Percentiles rank a stretch among this genome's conserved stretches.
Conservation (phyloP, 305 asterid species). For the Plantago coronopus region DNA sequence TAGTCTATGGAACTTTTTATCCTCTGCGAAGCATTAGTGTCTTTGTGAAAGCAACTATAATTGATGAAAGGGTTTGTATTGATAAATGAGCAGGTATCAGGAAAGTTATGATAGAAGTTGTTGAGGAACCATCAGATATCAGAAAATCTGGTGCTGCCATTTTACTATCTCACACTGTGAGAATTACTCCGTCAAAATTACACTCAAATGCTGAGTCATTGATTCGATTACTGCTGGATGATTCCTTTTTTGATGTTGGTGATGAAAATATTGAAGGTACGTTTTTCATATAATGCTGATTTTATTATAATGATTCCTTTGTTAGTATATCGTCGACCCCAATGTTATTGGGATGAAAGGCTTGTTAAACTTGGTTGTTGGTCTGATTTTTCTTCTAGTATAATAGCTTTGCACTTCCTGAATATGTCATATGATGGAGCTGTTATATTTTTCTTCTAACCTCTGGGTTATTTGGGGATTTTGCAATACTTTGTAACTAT, state of each 20-base stretch:
- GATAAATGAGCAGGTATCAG: slow-evolving; percentile 49
- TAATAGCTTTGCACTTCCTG: not conserved
- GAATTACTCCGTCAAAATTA: slow-evolving; percentile 66
- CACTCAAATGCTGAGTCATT: slow-evolving; percentile 63
- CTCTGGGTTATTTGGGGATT: not conserved
- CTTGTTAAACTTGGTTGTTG: too few species aligned
- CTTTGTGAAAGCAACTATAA: too few species aligned
- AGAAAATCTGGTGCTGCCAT: slow-evolving; percentile 63
- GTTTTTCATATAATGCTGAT: slow-evolving; percentile 2
- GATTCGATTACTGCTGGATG: slow-evolving; percentile 51
- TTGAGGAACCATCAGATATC: slow-evolving; percentile 52
- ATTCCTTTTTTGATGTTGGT: slow-evolving; percentile 42
- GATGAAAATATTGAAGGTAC: slow-evolving; percentile 55
- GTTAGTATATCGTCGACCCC: too few species aligned
- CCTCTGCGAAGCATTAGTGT: not conserved
- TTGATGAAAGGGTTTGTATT: slow-evolving; percentile 8
- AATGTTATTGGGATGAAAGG: too few species aligned
- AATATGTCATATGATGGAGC: not conserved
- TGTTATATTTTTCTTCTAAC: too few species aligned
- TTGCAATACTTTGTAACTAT: not conserved
- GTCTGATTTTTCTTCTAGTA: too few species aligned
- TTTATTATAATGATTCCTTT: not conserved
- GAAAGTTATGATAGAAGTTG: slow-evolving; percentile 67
- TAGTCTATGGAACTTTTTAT: not conserved
- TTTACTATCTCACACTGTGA: slow-evolving; percentile 59